Evolutionary conservation across 495 filamentous ascomycete species (phyloP).

Genomic region (Aspergillus bridgeri): DNA sequence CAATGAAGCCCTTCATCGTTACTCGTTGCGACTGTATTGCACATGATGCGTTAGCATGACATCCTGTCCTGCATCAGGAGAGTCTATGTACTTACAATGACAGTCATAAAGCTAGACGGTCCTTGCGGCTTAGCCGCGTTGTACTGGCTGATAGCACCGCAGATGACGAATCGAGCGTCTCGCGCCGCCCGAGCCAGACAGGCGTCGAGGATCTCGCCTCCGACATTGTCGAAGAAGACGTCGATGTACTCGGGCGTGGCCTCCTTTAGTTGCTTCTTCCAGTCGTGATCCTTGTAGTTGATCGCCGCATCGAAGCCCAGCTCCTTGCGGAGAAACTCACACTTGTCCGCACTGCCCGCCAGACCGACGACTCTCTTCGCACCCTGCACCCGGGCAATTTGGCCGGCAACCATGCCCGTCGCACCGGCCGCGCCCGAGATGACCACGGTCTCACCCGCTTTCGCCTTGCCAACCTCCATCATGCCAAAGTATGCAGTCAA

Average conservation of each 20-base stretch:
- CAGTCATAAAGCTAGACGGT: conserved; percentile 44
- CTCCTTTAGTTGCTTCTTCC: conserved; percentile 46
- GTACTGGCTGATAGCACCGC: conserved; percentile 54
- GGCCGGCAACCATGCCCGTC: conserved; percentile 64
- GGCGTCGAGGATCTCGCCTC: conserved; percentile 54
- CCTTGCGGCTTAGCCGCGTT: conserved; percentile 46
- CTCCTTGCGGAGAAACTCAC: conserved; percentile 45
- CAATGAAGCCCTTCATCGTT: conserved; percentile 55
- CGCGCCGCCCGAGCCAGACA: conserved; percentile 44
- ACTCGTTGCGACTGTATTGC: conserved; percentile 43
- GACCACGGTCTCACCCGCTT: conserved; percentile 60
- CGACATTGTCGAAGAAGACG: conserved; percentile 58
- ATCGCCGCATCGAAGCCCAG: conserved; percentile 51
- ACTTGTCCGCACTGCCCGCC: conserved; percentile 49
- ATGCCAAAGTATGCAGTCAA: conserved; percentile 69
- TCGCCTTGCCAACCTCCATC: conserved; percentile 53
- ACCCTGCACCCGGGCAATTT: conserved; percentile 64
- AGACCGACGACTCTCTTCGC: conserved; percentile 51
- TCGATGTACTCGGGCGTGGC: conserved; percentile 51
- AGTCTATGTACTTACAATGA: conserved; percentile 41
- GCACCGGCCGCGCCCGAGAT: conserved; percentile 69
- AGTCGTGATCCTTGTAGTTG: conserved; percentile 54
- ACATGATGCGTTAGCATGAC: conserved; percentile 21
- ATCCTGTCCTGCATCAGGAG: too few relatives aligned
- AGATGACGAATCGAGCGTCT: conserved; percentile 51